Evolutionary conservation across 768 basidiomycete species (phyloP), one percentile per base, ranked within the genome.

Genomic region (Mycena metata): DNA sequence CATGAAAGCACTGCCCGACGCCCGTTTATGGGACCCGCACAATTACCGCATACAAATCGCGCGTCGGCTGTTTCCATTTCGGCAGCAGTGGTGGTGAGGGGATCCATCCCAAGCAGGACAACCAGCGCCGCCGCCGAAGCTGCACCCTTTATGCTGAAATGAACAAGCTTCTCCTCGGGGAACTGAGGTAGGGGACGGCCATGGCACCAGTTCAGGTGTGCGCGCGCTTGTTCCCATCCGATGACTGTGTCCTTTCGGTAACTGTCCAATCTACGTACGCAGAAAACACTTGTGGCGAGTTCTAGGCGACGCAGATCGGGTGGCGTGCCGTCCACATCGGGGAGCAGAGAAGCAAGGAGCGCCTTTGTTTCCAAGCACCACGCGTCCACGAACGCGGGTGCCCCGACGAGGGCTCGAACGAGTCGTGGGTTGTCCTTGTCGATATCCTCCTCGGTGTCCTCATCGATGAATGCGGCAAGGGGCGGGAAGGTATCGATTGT

Each of bases 221-320:
- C 24, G 12, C 55, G 55, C 41, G 24, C 55, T 12, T 56, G 36
- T 8, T 60, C 47, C 64, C 64, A 66, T 11, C 64, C 64, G 9
- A 66, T 58, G 12, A 23, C 56, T 3, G 43, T 21, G 15, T 41
- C 23, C 46, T 8, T 26, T 6, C 4, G 9, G 1, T 16, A 1
- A 9, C 5, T 13, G 19, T 16, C 11, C 39, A 8, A 41, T 21
- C 12, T 24, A 1, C 17, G 46, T 13, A 60, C 13, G 7, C 35
- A 36, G 47, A 66, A 60, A 12, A 66, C 57, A 24, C 64, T 66
- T 15, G 47, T 51, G n/a, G 50, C 42, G 19, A 46, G 45, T 10
- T 66, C 35, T 36, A 66, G 57, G 17, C n/a, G 19, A 15, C 16
- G 19, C 15, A 35, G 6, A 7, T 16, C 17, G 12, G 24, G 15